Percentiles rank a stretch among this genome's conserved stretches.
phyloP scores from a whole-genome alignment of 139 green algal species.

The Gonium pectorale region DNA sequence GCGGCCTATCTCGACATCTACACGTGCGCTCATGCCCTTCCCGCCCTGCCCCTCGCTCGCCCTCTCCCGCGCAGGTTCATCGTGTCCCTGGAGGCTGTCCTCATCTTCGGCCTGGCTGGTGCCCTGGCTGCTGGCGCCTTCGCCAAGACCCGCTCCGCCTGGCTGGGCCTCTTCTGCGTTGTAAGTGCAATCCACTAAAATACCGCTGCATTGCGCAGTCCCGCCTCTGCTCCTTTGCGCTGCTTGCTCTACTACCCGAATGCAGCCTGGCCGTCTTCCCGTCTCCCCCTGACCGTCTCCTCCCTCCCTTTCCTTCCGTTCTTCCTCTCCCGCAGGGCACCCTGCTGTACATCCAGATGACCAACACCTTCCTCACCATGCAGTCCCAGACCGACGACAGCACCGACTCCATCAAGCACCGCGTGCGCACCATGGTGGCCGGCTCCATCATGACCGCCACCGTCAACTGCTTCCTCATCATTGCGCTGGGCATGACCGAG shows the following conservation, averaged over 20 bases:
- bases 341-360: slow-evolving; percentile 43
- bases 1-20: neutral
- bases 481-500: slow-evolving; percentile 37
- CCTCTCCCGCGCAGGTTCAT: slow-evolving; percentile 34
- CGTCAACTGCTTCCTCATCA: slow-evolving; percentile 37
- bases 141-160: slow-evolving; percentile 12
- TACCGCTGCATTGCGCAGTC: too few species aligned
- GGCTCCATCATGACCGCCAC: slow-evolving; percentile 44
- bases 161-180: slow-evolving; percentile 29
- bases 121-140: neutral
- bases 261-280: neutral
- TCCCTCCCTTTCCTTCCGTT: neutral
- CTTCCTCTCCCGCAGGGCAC: slow-evolving; percentile 16
- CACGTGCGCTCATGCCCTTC: neutral
- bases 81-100: neutral
- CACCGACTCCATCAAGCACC: slow-evolving; percentile 5
- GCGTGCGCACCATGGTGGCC: slow-evolving; percentile 34
- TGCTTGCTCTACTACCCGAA: neutral
- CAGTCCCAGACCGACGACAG: neutral
- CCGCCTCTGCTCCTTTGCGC: neutral
- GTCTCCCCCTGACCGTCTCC: neutral
- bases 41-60: neutral
- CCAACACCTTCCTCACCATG: slow-evolving; percentile 33
- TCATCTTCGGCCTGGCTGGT: slow-evolving; percentile 16
- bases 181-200: too few species aligned